Conservation (phyloP, 306 rosid species). For the Acacia melanoxylon region DNA sequence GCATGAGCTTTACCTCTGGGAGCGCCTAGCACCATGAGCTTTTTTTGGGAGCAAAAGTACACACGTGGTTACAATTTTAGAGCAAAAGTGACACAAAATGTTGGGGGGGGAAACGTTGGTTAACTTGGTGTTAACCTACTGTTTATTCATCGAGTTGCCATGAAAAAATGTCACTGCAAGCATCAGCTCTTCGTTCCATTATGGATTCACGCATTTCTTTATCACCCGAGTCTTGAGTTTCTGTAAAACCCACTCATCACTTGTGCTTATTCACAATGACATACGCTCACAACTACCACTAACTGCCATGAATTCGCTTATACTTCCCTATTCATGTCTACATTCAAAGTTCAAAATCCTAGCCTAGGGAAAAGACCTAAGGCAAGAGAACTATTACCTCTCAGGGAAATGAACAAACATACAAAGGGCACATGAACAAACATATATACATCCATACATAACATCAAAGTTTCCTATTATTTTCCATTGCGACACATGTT, state of each 20-base stretch:
- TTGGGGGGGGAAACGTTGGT: too few relatives aligned
- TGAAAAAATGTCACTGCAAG: conserved; percentile 67
- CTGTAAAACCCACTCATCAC: conserved; percentile 35
- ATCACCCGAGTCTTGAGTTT: conserved; percentile 84
- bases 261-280: not conserved
- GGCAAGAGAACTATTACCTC: not conserved
- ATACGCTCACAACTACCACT: not conserved
- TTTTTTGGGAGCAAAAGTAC: too few relatives aligned
- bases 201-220: conserved; percentile 81
- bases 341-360: not conserved
- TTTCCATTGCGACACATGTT: too few relatives aligned
- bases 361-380: not conserved
- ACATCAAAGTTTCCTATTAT: too few relatives aligned
- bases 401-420: not conserved
- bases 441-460: too few relatives aligned
- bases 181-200: conserved; percentile 95
- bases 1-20: too few relatives aligned
- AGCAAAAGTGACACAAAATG: too few relatives aligned
- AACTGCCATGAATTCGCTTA: not conserved
- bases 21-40: too few relatives aligned
- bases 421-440: not conserved
- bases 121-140: too few relatives aligned
- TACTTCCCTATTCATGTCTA: not conserved
- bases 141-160: too few relatives aligned
- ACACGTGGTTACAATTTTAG: too few relatives aligned